Evolutionary conservation across 371 early-diverging fungal species (phyloP), one percentile per base, ranked within the genome.

Genomic region (Mucor irregularis): DNA sequence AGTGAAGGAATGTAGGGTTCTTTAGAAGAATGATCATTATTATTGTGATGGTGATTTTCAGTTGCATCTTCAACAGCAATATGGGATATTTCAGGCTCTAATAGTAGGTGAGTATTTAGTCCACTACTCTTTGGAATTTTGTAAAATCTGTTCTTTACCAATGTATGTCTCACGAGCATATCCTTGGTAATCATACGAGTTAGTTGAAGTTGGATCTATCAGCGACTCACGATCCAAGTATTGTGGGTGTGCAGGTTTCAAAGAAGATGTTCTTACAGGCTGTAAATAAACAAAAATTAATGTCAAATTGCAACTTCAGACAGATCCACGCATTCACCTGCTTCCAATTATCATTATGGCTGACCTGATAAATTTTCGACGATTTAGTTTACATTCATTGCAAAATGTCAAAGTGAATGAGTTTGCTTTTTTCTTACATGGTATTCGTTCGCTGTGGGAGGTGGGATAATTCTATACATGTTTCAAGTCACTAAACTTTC

Each of bases 221-320:
- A 64, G 28, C 19, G 64, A 64, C 28, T 64, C 64, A 29, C 60
- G 39, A 3, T 50, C 53, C 24, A 33, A 28, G 14, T 46, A 38
- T 8, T 21, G 31, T 33, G 40, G 37, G n/a, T 52, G 52, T n/a
- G n/a, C n/a, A n/a, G n/a, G n/a, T 37, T 62, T 51, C 13, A 63
- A 44, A 19, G 63, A 63, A n/a, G 58, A 53, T 22, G 44, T 58
- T 42, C 63, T 47, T 21, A 49, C 39, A 37, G 65, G 61, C 61
- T 60, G 29, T 30, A 0, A 50, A 26, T n/a, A n/a, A n/a, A n/a
- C n/a, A n/a, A n/a, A n/a, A n/a, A n/a, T n/a, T n/a, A n/a, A n/a
- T n/a, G n/a, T n/a, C n/a, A n/a, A n/a, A n/a, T n/a, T n/a, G n/a
- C n/a, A n/a, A n/a, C n/a, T n/a, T n/a, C n/a, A n/a, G n/a, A n/a